Evolutionary conservation across 2,329 filamentous ascomycete genomes (phyloP).

Genomic region (Penicillium sumatraense): DNA sequence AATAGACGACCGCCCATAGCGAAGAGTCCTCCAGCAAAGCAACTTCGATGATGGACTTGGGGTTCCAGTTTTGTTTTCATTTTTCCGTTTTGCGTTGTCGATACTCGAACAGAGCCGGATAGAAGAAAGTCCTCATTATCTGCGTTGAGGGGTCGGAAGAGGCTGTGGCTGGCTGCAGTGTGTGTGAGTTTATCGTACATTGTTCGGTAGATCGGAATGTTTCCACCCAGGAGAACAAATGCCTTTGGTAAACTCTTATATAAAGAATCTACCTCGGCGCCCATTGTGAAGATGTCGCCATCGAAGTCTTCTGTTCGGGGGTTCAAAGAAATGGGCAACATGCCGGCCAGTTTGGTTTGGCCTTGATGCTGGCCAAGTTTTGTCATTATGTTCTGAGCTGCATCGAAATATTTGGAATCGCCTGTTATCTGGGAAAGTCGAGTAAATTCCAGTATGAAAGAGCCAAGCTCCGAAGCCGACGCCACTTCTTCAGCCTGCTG

Average conservation of each 20-base stretch:
- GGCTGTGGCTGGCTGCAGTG: conserved; percentile 49
- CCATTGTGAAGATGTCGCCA: conserved; percentile 55
- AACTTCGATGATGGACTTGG: conserved; percentile 56
- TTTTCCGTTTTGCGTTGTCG: conserved; percentile 13
- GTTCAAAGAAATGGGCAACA: conserved; percentile 46
- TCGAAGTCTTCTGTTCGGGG: conserved; percentile 28
- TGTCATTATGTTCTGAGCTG: conserved; percentile 40
- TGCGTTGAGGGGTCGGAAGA: conserved; percentile 56
- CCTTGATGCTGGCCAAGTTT: conserved; percentile 38
- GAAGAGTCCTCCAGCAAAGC: conserved; percentile 62
- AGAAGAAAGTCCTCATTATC: conserved; percentile 53
- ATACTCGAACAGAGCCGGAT: conserved; percentile 47
- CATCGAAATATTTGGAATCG: conserved; percentile 45
- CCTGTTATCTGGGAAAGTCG: conserved; percentile 45
- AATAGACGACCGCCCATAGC: conserved; percentile 59
- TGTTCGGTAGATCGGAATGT: conserved; percentile 51
- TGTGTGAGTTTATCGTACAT: conserved; percentile 60
- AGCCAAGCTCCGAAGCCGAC: conserved; percentile 43
- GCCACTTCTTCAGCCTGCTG: conserved; percentile 31
- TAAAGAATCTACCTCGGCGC: conserved; percentile 60
- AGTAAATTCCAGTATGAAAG: conserved; percentile 48
- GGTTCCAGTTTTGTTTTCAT: conserved; percentile 34
- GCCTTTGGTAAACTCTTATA: conserved; percentile 64
- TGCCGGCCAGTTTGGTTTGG: conserved; percentile 41
- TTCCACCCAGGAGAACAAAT: conserved; percentile 47